phyloP scores from a whole-genome alignment of 2,329 filamentous ascomycete species.

The Phaeophleospora eucalypticola region DNA sequence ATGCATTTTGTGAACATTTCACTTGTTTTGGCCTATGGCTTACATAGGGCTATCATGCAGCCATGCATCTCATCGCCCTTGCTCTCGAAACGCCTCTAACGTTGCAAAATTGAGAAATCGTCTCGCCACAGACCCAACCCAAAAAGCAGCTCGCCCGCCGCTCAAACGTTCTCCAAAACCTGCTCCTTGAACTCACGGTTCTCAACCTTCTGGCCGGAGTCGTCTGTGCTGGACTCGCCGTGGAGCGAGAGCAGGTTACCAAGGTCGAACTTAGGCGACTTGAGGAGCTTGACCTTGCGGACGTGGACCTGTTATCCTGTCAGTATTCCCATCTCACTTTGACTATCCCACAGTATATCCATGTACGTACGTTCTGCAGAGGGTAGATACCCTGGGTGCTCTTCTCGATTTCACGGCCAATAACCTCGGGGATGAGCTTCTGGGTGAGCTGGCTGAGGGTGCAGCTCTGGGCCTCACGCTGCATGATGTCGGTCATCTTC shows the following conservation, averaged over 20 bases:
- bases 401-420: constrained; percentile 99
- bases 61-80: constrained; percentile 20
- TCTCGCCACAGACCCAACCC: constrained; percentile 23
- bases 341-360: neutral
- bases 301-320: constrained; percentile 77
- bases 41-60: constrained; percentile 20
- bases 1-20: constrained; percentile 22
- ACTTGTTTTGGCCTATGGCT: constrained; percentile 24
- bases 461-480: constrained; percentile 90
- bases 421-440: constrained; percentile 99
- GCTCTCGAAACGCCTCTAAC: constrained; percentile 26
- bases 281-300: constrained; percentile 99
- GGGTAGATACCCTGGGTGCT: constrained; percentile 99
- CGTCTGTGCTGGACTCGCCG: constrained; percentile 93
- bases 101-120: constrained; percentile 24
- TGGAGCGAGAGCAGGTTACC: constrained; percentile 93
- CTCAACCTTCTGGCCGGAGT: constrained; percentile 96
- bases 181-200: constrained; percentile 94
- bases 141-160: constrained; percentile 17
- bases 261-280: constrained; percentile 98
- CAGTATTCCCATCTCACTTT: constrained; percentile 28
- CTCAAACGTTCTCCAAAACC: constrained; percentile 89
- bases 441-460: constrained; percentile 93
- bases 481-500: constrained; percentile 99
- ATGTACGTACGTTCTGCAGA: constrained; percentile 79